Percentiles rank a stretch among this genome's conserved stretches.
phyloP scores from a whole-genome alignment of 208 protist genomes.

The Leishmania martiniquensis region DNA sequence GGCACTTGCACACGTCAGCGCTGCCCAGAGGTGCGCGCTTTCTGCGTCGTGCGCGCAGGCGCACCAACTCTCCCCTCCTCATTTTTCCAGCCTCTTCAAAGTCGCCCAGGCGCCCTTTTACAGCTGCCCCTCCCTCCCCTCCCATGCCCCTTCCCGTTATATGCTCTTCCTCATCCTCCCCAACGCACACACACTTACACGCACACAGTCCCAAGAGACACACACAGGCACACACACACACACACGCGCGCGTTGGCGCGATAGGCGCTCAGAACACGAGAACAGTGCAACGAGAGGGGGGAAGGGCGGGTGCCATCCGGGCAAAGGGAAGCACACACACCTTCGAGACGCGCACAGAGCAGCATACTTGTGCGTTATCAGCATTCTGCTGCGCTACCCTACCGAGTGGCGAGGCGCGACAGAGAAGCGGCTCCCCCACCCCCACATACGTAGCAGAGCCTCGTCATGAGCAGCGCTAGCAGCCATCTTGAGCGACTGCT shows the following conservation, averaged over 20 bases:
- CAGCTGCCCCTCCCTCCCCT: background rate
- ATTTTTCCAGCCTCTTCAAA: no score
- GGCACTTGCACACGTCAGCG: background rate
- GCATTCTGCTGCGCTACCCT: background rate
- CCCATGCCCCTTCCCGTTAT: no score
- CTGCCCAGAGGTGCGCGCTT: no score
- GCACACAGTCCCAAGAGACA: background rate
- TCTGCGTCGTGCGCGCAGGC: background rate
- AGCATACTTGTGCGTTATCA: background rate
- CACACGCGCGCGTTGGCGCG: background rate
- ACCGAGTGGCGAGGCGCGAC: background rate
- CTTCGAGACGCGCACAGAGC: background rate
- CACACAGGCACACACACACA: background rate
- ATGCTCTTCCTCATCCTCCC: background rate
- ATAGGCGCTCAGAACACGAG: background rate
- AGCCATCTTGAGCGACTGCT: slow-evolving; percentile 45
- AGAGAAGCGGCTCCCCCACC: background rate
- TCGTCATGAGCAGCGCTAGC: slow-evolving; percentile 18
- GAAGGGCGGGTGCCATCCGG: background rate
- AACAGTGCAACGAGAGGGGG: background rate
- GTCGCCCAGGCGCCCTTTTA: background rate
- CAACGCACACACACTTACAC: background rate
- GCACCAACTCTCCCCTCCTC: background rate
- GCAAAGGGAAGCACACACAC: background rate
- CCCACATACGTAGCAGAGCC: background rate